Percentiles rank a stretch among this genome's conserved stretches.
Conservation (phyloP, 192 early-diverging fungal genomes). For the Linnemannia elongata region DNA sequence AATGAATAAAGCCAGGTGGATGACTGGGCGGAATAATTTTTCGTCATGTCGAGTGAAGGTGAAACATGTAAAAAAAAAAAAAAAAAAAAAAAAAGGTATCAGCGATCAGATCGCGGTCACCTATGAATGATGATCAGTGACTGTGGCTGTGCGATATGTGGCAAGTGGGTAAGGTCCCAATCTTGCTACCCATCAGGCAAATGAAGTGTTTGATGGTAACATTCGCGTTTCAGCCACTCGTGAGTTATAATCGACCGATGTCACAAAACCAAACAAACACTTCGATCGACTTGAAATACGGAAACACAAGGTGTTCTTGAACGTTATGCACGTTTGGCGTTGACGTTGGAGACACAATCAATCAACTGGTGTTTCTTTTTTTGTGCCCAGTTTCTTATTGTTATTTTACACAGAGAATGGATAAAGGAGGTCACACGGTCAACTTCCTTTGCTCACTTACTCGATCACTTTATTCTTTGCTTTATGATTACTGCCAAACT, state of each 20-base stretch:
- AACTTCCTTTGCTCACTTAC: not conserved
- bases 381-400: not conserved
- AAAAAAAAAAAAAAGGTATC: slow-evolving; percentile 2
- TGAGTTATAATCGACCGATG: no score
- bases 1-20: not conserved
- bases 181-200: not conserved
- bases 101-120: not conserved
- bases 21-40: not conserved
- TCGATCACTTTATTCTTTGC: not conserved
- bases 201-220: no score
- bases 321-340: not conserved
- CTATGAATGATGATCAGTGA: not conserved
- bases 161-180: not conserved
- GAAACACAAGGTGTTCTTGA: not conserved
- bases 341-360: not conserved
- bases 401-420: not conserved
- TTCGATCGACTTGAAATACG: slow-evolving; percentile 7
- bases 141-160: not conserved
- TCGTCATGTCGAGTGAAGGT: not conserved
- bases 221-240: no score
- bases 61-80: not conserved
- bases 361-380: not conserved
- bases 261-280: not conserved
- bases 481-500: not conserved
- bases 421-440: not conserved